Percentiles rank a stretch among this genome's conserved stretches.
Evolutionary conservation across 2,329 filamentous ascomycete species (phyloP).

Genomic region (Penicillium sp.): DNA sequence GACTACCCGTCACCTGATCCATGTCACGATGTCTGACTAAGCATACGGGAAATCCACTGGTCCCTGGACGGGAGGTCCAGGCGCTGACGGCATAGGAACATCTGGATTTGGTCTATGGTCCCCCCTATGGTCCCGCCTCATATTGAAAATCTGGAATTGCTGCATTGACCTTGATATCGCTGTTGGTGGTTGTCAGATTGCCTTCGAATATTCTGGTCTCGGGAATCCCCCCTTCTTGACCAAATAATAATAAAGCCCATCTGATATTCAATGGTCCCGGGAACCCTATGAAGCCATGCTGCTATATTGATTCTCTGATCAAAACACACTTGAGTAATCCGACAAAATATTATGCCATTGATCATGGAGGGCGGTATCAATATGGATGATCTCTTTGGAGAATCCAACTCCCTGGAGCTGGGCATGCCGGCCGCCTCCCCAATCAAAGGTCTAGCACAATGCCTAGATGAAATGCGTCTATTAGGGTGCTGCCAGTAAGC

Average conservation of each 20-base stretch:
- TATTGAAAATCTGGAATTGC: not conserved
- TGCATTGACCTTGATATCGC: not conserved
- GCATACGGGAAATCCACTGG: slow-evolving; percentile 9
- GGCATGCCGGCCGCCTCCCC: slow-evolving; percentile 52
- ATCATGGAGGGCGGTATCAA: slow-evolving; percentile 60
- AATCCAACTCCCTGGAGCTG: slow-evolving; percentile 57
- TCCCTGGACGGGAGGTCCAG: slow-evolving; percentile 6
- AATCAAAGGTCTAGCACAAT: slow-evolving; percentile 66
- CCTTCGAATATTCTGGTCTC: not conserved
- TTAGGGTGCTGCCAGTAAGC: slow-evolving; percentile 80
- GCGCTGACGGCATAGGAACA: slow-evolving; percentile 6
- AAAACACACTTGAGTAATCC: slow-evolving; percentile 1
- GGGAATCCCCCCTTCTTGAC: not conserved
- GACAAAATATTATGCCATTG: slow-evolving; percentile 43
- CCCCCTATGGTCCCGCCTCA: not conserved
- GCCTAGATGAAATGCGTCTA: slow-evolving; percentile 72
- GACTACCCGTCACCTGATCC: slow-evolving; percentile 20
- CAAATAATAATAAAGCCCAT: slow-evolving; percentile 5
- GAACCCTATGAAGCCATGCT: slow-evolving; percentile 16
- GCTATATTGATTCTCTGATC: slow-evolving; percentile 10
- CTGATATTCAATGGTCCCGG: slow-evolving; percentile 3
- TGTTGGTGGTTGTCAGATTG: not conserved
- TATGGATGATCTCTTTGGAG: slow-evolving; percentile 73
- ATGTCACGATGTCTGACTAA: slow-evolving; percentile 13
- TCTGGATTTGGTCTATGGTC: not conserved